Evolutionary conservation across 768 basidiomycete species (phyloP).

Genomic region (Pleurotus cornucopiae): DNA sequence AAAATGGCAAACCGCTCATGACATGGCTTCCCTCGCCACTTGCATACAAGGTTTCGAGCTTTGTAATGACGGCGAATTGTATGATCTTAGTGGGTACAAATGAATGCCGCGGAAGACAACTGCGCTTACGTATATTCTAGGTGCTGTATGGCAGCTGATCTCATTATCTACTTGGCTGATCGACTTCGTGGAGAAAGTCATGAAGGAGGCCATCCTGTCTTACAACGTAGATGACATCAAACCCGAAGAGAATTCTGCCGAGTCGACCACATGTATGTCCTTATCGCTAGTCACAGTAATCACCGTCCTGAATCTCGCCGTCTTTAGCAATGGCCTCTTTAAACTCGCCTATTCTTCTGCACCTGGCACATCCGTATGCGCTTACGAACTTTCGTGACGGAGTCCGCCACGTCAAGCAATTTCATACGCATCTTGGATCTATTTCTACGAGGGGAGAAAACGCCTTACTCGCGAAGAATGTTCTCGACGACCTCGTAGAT

Average conservation of each 20-base stretch:
- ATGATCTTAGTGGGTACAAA: constrained; percentile 53
- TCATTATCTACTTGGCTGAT: constrained; percentile 60
- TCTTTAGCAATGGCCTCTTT: constrained; percentile 8
- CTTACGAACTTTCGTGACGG: constrained; percentile 47
- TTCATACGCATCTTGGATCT: constrained; percentile 48
- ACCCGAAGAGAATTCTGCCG: neutral
- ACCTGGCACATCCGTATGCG: constrained; percentile 59
- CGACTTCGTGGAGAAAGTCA: constrained; percentile 53
- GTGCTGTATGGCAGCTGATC: constrained; percentile 70
- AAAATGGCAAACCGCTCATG: constrained; percentile 61
- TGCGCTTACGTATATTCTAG: constrained; percentile 18
- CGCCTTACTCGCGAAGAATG: constrained; percentile 58
- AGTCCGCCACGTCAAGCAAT: constrained; percentile 53
- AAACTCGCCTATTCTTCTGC: constrained; percentile 43
- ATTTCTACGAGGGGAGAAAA: constrained; percentile 57
- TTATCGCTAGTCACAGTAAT: neutral
- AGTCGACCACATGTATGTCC: neutral
- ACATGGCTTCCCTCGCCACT: constrained; percentile 60
- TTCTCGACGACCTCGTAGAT: constrained; percentile 59
- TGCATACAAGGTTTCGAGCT: constrained; percentile 63
- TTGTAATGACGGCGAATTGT: constrained; percentile 55
- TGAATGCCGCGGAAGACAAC: neutral
- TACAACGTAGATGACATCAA: constrained; percentile 17
- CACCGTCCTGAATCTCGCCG: constrained; percentile 9
- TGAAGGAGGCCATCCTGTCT: constrained; percentile 50